Evolutionary conservation across 768 basidiomycete genomes (phyloP).

Genomic region (Psilocybe azurescens): DNA sequence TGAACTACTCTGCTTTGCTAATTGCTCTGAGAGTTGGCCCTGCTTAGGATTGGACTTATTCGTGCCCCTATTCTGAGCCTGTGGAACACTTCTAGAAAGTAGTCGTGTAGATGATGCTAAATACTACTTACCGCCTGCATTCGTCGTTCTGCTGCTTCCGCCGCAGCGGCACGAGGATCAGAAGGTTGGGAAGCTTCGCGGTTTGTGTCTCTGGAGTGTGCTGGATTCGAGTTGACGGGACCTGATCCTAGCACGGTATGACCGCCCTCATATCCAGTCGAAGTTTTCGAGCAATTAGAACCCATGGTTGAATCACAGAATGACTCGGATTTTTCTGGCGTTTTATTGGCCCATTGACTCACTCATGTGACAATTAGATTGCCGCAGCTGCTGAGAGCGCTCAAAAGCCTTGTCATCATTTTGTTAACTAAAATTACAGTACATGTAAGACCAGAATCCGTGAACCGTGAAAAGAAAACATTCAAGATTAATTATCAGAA

Average conservation of each 20-base stretch:
- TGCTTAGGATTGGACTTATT: conserved; percentile 50
- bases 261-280: conserved; percentile 45
- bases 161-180: conserved; percentile 59
- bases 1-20: conserved; percentile 41
- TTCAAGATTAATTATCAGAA: conserved; percentile 29
- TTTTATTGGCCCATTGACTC: neutral
- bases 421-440: conserved; percentile 1
- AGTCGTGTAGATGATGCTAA: conserved; percentile 21
- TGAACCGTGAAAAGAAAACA: conserved; percentile 5
- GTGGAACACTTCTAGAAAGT: conserved; percentile 26
- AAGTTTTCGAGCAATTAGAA: conserved; percentile 60
- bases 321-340: too few relatives aligned
- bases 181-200: conserved; percentile 23
- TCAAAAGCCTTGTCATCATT: neutral
- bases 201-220: conserved; percentile 24
- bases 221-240: conserved; percentile 34
- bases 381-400: neutral
- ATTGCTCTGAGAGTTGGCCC: conserved; percentile 50
- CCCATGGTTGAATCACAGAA: conserved; percentile 46
- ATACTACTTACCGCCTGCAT: conserved; percentile 54
- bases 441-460: conserved; percentile 4
- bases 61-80: conserved; percentile 52
- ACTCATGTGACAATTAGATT: conserved; percentile 13
- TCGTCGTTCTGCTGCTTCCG: conserved; percentile 67
- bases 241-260: conserved; percentile 52